Conservation (phyloP, 177 flowering plant genomes). For the Telopea speciosissima region DNA sequence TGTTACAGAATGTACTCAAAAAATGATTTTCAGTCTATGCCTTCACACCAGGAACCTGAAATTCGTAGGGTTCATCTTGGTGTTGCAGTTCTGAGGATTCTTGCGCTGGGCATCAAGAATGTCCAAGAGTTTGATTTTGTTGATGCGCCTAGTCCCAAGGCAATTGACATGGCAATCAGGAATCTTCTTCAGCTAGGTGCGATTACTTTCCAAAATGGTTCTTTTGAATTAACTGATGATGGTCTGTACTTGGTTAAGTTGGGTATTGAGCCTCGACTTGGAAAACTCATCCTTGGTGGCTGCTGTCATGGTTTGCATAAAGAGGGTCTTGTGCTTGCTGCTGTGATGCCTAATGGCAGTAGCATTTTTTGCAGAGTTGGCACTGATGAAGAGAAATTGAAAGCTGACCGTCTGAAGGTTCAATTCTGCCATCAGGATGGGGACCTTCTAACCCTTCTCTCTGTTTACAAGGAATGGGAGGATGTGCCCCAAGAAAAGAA, state of each 20-base stretch:
- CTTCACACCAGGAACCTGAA: constrained; percentile 77
- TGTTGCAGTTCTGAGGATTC: constrained; percentile 77
- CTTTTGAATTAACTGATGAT: constrained; percentile 46
- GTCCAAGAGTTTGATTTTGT: constrained; percentile 72
- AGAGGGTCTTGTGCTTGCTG: constrained; percentile 91
- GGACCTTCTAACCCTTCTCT: constrained; percentile 86
- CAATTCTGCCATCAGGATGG: constrained; percentile 80
- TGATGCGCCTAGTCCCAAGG: constrained; percentile 70
- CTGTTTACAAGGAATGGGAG: constrained; percentile 91
- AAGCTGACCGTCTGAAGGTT: constrained; percentile 77
- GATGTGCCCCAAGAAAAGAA: constrained; percentile 32
- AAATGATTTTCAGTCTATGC: constrained; percentile 54
- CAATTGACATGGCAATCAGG: constrained; percentile 73
- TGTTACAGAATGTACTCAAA: constrained; percentile 80
- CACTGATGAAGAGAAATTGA: constrained; percentile 52
- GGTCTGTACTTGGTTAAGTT: constrained; percentile 65
- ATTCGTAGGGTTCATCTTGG: constrained; percentile 92
- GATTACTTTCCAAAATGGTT: constrained; percentile 28
- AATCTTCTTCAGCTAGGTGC: constrained; percentile 89
- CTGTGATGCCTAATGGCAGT: constrained; percentile 90
- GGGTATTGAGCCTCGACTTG: constrained; percentile 93
- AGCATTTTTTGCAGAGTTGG: constrained; percentile 96
- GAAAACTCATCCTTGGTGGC: constrained; percentile 67
- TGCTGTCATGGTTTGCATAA: constrained; percentile 35
- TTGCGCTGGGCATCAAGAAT: constrained; percentile 63